A percentile compares a stretch with the other conserved stretches of the same genome.
Evolutionary conservation across 2,329 filamentous ascomycete species (phyloP).

Genomic region (Aspergillus spinulosporus): DNA sequence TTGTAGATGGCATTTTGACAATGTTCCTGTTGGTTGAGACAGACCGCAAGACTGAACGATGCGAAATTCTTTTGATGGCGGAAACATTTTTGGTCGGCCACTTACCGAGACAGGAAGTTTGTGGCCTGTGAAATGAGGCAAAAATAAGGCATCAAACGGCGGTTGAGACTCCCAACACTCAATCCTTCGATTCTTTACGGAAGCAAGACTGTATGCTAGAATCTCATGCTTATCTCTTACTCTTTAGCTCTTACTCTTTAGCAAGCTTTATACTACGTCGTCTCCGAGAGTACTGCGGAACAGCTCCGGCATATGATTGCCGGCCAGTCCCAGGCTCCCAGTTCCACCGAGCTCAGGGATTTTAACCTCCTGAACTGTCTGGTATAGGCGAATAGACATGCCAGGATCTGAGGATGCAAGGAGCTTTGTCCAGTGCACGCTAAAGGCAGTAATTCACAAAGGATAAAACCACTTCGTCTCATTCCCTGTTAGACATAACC

Average conservation of each 20-base stretch:
- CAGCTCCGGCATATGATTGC: not conserved
- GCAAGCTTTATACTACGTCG: not conserved
- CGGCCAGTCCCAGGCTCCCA: not conserved
- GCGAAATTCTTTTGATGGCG: conserved; percentile 21
- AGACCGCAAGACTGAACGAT: conserved; percentile 10
- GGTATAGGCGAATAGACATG: not conserved
- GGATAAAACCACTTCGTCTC: too few relatives aligned
- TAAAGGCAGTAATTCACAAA: too few relatives aligned
- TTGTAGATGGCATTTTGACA: conserved; percentile 74
- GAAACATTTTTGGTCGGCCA: conserved; percentile 27
- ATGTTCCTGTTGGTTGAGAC: conserved; percentile 4
- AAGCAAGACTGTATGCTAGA: not conserved
- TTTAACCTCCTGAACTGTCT: not conserved
- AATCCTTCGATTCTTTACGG: not conserved
- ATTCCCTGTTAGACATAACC: too few relatives aligned
- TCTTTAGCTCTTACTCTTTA: not conserved
- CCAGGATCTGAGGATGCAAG: too few relatives aligned
- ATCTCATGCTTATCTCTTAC: not conserved
- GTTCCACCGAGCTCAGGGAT: not conserved
- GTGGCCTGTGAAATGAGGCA: conserved; percentile 13
- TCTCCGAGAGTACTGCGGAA: not conserved
- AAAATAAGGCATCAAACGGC: not conserved
- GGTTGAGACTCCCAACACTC: not conserved
- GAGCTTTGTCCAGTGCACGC: too few relatives aligned
- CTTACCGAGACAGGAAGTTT: conserved; percentile 23